Evolutionary conservation across 2,329 filamentous ascomycete species (phyloP), one percentile per base, ranked within the genome.

Genomic region (Colletotrichum higginsianum): DNA sequence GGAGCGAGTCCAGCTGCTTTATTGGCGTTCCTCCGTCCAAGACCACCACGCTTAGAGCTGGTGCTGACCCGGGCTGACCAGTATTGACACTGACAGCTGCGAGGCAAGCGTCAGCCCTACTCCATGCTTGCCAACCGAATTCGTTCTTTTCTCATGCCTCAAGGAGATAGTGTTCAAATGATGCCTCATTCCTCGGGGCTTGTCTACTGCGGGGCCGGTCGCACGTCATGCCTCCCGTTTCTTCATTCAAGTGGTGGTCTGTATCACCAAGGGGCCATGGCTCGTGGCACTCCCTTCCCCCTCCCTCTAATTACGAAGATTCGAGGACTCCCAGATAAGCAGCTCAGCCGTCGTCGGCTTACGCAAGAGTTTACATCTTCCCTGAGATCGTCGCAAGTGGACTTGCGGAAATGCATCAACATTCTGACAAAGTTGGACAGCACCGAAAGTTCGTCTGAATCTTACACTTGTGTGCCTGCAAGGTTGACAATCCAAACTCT

Each of bases 271-370:
- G 16, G 55, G 38, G 15, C 30, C 46, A 11, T 71, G 38, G 61
- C 57, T 71, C 63, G 30, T 66, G 35, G 35, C 9, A 11, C 42
- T 61, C 21, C 13, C n/a, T 55, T 11, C 62, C 61, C 62, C n/a
- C 67, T 66, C 40, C 56, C 16, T 35, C 49, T 13, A 56, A 21
- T 16, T 49, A 49, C 47, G 42, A 35, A 46, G 40, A 42, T 46
- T 21, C 55, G 55, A 70, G 11, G 8, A 40, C 16, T 55, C 26
- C 8, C 23, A 6, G 42, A n/a, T 13, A 9, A 42, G 18, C 42
- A 16, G 42, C 8, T 40, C 13, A 35, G 13, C 35, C 18, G 61
- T n/a, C 18, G 52, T 49, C 21, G 46, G 21, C 15, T 12, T 47
- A 7, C 30, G 11, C 26, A 6, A 23, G 40, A 46, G 38, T 15